A percentile compares a stretch with the other conserved stretches of the same genome.
phyloP scores from a whole-genome alignment of 2,329 filamentous ascomycete genomes.

The Plectosphaerella plurivora region DNA sequence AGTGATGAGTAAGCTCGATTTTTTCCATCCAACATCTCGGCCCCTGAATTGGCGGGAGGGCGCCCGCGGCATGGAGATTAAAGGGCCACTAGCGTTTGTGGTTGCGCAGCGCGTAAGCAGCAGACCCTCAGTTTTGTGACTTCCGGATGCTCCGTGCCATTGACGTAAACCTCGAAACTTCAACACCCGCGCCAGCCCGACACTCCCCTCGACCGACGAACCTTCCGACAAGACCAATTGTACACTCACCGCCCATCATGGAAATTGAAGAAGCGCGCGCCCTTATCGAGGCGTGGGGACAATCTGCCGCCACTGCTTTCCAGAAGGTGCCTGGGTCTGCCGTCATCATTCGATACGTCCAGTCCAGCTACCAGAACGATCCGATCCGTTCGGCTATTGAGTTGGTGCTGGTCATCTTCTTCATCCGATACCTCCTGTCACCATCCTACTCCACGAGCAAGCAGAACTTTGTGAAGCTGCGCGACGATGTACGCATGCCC shows the following conservation, averaged over 20 bases:
- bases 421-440: conserved; percentile 85
- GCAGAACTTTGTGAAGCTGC: conserved; percentile 82
- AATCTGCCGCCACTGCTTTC: conserved; percentile 60
- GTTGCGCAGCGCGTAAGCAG: no score
- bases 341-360: conserved; percentile 91
- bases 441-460: conserved; percentile 91
- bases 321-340: conserved; percentile 91
- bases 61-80: no score
- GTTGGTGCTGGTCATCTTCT: conserved; percentile 89
- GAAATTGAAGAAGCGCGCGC: conserved; percentile 59
- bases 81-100: no score
- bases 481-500: conserved; percentile 59
- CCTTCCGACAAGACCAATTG: no score
- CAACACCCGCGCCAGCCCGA: no score
- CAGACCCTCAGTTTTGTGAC: no score
- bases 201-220: no score
- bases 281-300: conserved; percentile 46
- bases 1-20: no score
- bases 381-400: conserved; percentile 91
- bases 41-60: no score
- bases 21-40: no score
- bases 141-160: no score
- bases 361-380: conserved; percentile 96
- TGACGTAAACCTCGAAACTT: no score
- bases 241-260: conserved; percentile 35